These are phyloP conservation scores for Lactarius sp. DNA, from an alignment of 768 basidiomycete genomes.

Conservation along the genomic window DNA sequence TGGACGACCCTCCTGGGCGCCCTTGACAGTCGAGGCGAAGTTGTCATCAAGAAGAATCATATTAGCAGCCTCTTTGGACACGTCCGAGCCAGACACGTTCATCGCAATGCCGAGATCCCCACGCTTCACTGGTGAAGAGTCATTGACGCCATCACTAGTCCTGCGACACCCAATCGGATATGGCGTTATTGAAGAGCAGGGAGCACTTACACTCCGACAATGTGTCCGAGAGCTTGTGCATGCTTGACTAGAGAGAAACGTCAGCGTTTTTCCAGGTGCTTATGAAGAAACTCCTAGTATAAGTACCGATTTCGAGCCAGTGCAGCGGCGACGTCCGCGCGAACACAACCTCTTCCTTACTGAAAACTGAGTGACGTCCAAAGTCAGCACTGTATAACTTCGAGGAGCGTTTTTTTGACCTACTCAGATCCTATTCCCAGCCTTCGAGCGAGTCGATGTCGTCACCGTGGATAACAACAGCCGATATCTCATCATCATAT, in stretches of 20 bases:
- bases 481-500: slow-evolving; percentile 63
- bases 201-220: slow-evolving; percentile 60
- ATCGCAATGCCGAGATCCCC: slow-evolving; percentile 71
- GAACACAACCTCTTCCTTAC: slow-evolving; percentile 66
- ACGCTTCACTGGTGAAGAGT: slow-evolving; percentile 66
- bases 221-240: slow-evolving; percentile 64
- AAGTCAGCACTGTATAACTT: background rate
- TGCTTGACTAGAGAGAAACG: slow-evolving; percentile 47
- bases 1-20: slow-evolving; percentile 62
- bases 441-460: slow-evolving; percentile 60
- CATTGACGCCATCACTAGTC: slow-evolving; percentile 70
- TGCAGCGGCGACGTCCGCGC: slow-evolving; percentile 69
- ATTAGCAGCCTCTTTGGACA: slow-evolving; percentile 70
- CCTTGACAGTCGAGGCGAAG: slow-evolving; percentile 69
- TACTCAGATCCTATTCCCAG: slow-evolving; percentile 73
- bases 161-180: slow-evolving; percentile 31
- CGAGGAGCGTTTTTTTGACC: slow-evolving; percentile 23
- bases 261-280: background rate
- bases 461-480: slow-evolving; percentile 65
- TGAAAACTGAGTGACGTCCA: slow-evolving; percentile 44
- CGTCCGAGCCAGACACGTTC: slow-evolving; percentile 71
- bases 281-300: background rate
- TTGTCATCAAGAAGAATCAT: slow-evolving; percentile 72
- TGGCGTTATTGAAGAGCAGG: background rate
- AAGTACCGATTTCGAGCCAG: slow-evolving; percentile 63